Base-by-base conservation (phyloP, 2,329 filamentous ascomycete species). In the Diaporthe vaccinii region DNA sequence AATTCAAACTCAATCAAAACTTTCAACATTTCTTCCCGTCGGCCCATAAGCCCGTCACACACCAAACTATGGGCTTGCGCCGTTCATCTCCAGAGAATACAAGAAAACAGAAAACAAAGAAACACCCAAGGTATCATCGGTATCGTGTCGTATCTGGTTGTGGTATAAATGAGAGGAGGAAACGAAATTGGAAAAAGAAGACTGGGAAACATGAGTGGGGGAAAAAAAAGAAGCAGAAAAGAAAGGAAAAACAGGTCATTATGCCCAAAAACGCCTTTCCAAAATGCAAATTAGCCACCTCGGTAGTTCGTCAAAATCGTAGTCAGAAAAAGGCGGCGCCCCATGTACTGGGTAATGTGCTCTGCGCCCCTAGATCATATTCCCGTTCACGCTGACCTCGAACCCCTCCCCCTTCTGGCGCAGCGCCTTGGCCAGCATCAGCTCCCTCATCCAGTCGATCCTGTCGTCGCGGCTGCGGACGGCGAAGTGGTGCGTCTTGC, bases 381-480 rank as follows among this genome's bases (percentile, higher is more conserved):
- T 93, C 59, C 94, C 94, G 81, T 96, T 96, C 78, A 96, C 91
- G 81, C 92, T 93, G 79, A 97, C 91, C 85, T 96, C 93, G 79
- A 93, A 96, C 25, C 95, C 95, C 79, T 95, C 92, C 62, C 91
- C 92, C 89, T 96, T 97, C 84, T 95, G 93, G 87, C 93, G 94
- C 82, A 95, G 87, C 25, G 95, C 95, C 87, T 97, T 97, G 72
- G 95, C 95, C 61, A 97, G 91, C 95, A 97, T 97, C 76, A 97
- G 86, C 88, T 97, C 95, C 73, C 95, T 89, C 95, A 97, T 97
- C 97, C 97, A 99, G 83, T 98, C 96, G 80, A 98, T 98, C 77
- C 96, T 91, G 82, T 98, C 94, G 81, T 98, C 95, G 20, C 95
- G 91, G 80, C 89, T 91, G 85, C 93, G 93, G 79, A 98, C 96